Base-by-base conservation (phyloP, 352 stramenopile genomes). In the Achlya hypogyna region DNA sequence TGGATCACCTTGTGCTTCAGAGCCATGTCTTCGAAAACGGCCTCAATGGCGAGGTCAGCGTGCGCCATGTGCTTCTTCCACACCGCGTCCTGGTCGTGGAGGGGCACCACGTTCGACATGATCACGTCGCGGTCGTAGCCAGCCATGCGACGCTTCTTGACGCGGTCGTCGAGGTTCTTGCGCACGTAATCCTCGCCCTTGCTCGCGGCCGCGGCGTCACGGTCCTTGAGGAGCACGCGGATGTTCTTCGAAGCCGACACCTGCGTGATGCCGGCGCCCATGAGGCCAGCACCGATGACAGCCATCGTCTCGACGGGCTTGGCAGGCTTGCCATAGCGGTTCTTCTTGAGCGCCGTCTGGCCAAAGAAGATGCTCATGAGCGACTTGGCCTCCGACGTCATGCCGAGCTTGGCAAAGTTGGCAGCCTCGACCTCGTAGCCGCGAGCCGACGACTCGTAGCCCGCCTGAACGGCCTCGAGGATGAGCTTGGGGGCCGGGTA, bases 341-440 rank as follows among this genome's bases (percentile, higher is more conserved):
- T 97, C 78, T 99, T 98, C 82, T 99, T 99, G 53, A 98, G 85
- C 49, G 88, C 80, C n/a, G 89, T 98, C 78, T 97, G 97, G 27
- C 93, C 93, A 73, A 99, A 96, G 78, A 99, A 99, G 69, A 99
- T 96, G 69, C 95, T 96, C 83, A 98, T 98, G 9, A 99, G 79
- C 14, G 91, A 91, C 75, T 97, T 96, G 22, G 90, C 97, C 72
- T 98, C 95, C 47, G 78, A 82, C 12, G 96, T 99, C 73, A 96
- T 95, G 12, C 95, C 95, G 38, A 99, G 84, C 76, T 98, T 97
- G 43, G 89, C 90, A 79, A 99, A 99, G 70, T 93, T 92, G 58
- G 96, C 73, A 4, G 95, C 81, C 75, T 99, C 97, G 53, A 97
- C 87, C 58, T 98, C 91, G 29, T 97, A 78, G 28, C 88, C 80